Conservation (phyloP, 768 basidiomycete genomes). For the Gloeostereum incarnatum region DNA sequence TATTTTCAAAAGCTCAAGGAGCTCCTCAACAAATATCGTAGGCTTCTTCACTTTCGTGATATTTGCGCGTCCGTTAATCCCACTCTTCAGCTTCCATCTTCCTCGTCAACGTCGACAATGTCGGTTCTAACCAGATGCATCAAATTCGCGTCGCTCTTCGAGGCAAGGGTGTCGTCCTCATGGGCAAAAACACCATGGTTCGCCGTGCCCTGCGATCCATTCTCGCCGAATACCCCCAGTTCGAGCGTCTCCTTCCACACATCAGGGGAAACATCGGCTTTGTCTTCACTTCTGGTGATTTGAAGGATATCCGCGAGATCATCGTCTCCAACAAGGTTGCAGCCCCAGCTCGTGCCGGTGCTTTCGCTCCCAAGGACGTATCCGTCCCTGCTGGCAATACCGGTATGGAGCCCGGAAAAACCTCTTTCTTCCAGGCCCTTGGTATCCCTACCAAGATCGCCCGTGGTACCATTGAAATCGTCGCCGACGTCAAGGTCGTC, state of each 20-base stretch:
- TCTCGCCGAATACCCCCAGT: constrained; percentile 84
- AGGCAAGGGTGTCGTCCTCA: constrained; percentile 92
- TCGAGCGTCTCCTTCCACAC: constrained; percentile 93
- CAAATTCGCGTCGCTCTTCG: constrained; percentile 94
- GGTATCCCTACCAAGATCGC: constrained; percentile 99
- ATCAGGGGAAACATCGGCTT: constrained; percentile 98
- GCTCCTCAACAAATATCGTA: constrained; percentile 83
- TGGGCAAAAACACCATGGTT: constrained; percentile 99
- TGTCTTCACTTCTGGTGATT: constrained; percentile 89
- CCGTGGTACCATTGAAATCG: constrained; percentile 99
- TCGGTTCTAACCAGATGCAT: constrained; percentile 99
- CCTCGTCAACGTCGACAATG: constrained; percentile 99
- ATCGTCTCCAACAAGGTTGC: constrained; percentile 97
- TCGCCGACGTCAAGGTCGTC: constrained; percentile 94
- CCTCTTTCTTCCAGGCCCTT: constrained; percentile 99
- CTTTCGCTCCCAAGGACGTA: constrained; percentile 88
- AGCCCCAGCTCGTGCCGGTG: constrained; percentile 98
- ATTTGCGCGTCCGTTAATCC: constrained; percentile 3
- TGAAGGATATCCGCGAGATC: constrained; percentile 90
- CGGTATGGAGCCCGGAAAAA: constrained; percentile 99
- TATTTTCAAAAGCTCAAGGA: constrained; percentile 95
- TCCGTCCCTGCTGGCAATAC: constrained; percentile 93
- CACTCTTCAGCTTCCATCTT: constrained; percentile 82
- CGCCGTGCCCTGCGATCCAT: constrained; percentile 93
- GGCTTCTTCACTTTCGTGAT: constrained; percentile 20